Conservation (phyloP, 768 basidiomycete species). For the Tylopilus balloui region DNA sequence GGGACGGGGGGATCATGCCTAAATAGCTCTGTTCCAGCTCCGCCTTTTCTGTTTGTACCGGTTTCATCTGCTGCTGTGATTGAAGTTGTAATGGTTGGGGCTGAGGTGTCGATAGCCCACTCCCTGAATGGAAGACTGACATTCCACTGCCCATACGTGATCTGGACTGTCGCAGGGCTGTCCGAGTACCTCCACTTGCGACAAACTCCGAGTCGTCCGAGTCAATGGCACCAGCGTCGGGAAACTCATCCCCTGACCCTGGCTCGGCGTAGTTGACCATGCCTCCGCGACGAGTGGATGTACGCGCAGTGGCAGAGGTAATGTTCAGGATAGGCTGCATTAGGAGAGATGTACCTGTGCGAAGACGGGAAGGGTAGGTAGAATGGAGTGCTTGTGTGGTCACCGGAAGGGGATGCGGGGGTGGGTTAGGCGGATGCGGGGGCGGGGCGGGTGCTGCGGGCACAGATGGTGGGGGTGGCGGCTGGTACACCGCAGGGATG, state of each 20-base stretch:
- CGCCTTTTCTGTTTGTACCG: constrained; percentile 40
- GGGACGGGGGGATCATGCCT: constrained; percentile 77
- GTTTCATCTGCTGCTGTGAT: constrained; percentile 17
- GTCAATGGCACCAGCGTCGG: constrained; percentile 76
- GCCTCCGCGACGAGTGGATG: constrained; percentile 57
- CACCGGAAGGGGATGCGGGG: constrained; percentile 55
- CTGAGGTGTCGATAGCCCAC: constrained; percentile 38
- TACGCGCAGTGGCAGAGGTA: constrained; percentile 39
- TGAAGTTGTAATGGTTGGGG: constrained; percentile 21
- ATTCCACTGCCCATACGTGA: constrained; percentile 45
- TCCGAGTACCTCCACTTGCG: constrained; percentile 59
- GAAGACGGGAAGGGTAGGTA: constrained; percentile 84
- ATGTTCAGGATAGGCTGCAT: constrained; percentile 75
- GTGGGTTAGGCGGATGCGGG: constrained; percentile 42
- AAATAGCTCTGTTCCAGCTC: constrained; percentile 87
- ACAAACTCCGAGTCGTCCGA: constrained; percentile 83
- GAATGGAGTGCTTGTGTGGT: constrained; percentile 68
- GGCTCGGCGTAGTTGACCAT: constrained; percentile 85
- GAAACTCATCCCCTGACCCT: constrained; percentile 76
- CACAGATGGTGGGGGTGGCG: constrained; percentile 32
- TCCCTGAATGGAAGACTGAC: constrained; percentile 51
- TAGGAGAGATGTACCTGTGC: constrained; percentile 84
- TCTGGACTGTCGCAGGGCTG: constrained; percentile 47
- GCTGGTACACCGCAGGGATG: constrained; percentile 37
- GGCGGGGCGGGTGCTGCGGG: constrained; percentile 25